A percentile compares a stretch with the other conserved stretches of the same genome.
Evolutionary conservation across 176 grass and related monocot genomes (phyloP).

Genomic region (Zea luxurians): DNA sequence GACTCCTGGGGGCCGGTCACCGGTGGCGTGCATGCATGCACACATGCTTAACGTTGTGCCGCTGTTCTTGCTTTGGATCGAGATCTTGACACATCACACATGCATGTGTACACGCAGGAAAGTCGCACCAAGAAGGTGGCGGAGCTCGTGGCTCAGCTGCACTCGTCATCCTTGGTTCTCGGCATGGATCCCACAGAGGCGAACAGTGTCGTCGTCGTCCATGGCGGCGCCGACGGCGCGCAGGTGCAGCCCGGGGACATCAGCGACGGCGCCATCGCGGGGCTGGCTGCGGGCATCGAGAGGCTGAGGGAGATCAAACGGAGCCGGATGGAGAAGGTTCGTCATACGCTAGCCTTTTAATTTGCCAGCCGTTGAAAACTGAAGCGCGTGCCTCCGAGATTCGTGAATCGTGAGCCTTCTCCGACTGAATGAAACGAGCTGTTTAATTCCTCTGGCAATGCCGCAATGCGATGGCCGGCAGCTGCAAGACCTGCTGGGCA

Average conservation of each 20-base stretch:
- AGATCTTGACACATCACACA: neutral
- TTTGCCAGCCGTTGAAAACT: too few relatives aligned
- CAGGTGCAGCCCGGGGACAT: conserved; percentile 32
- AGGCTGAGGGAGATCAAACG: conserved; percentile 62
- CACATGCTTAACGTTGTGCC: neutral
- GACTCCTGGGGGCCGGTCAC: too few relatives aligned
- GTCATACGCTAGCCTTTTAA: too few relatives aligned
- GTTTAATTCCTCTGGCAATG: too few relatives aligned
- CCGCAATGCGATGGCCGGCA: conserved; percentile 27
- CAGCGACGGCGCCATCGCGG: conserved; percentile 47
- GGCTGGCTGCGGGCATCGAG: conserved; percentile 47
- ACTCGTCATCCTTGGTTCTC: conserved; percentile 55
- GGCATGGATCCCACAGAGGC: conserved; percentile 54
- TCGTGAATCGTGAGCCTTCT: too few relatives aligned
- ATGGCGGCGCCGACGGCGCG: conserved; percentile 13
- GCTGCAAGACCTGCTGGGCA: conserved; percentile 77
- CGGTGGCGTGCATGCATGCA: too few relatives aligned
- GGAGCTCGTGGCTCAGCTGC: conserved; percentile 47
- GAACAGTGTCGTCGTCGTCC: neutral
- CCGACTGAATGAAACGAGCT: too few relatives aligned
- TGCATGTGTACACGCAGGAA: conserved; percentile 43
- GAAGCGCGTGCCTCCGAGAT: too few relatives aligned
- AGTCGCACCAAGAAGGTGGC: conserved; percentile 55
- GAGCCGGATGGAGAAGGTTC: conserved; percentile 54
- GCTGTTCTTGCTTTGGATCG: neutral